Evolutionary conservation across 371 early-diverging fungal genomes (phyloP).

Genomic region (Mucor plumbeus): DNA sequence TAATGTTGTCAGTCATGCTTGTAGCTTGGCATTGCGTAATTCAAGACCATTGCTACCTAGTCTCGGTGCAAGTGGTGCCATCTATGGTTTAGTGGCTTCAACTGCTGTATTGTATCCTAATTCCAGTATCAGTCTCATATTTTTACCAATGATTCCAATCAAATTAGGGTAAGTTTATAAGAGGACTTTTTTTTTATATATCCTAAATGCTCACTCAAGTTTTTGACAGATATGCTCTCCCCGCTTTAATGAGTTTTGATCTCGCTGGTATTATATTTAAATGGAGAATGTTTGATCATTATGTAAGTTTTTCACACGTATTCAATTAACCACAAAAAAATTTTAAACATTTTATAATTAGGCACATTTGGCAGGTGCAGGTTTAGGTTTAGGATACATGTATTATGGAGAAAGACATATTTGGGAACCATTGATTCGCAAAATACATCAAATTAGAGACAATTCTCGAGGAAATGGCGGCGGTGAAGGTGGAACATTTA

Average conservation of each 20-base stretch:
- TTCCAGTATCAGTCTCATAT: constrained; percentile 66
- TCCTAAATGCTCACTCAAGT: background rate
- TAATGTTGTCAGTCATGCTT: constrained; percentile 66
- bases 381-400: constrained; percentile 56
- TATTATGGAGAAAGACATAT: constrained; percentile 54
- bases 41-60: constrained; percentile 61
- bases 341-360: constrained; percentile 12
- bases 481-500: constrained; percentile 20
- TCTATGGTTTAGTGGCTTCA: constrained; percentile 69
- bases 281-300: constrained; percentile 73
- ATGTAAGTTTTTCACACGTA: constrained; percentile 51
- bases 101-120: constrained; percentile 67
- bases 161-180: constrained; percentile 52
- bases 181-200: background rate
- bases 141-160: constrained; percentile 76
- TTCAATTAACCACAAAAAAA: background rate
- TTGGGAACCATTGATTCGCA: constrained; percentile 54
- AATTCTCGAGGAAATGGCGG: constrained; percentile 8
- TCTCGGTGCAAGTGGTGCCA: constrained; percentile 82
- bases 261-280: constrained; percentile 61
- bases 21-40: constrained; percentile 51
- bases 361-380: constrained; percentile 74
- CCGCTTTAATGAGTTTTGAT: constrained; percentile 67
- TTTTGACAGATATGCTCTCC: constrained; percentile 48
- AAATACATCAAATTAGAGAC: constrained; percentile 33